Evolutionary conservation across 1,139 yeast species (phyloP), one percentile per base, ranked within the genome.

Genomic region (Blastobotrys indianensis): DNA sequence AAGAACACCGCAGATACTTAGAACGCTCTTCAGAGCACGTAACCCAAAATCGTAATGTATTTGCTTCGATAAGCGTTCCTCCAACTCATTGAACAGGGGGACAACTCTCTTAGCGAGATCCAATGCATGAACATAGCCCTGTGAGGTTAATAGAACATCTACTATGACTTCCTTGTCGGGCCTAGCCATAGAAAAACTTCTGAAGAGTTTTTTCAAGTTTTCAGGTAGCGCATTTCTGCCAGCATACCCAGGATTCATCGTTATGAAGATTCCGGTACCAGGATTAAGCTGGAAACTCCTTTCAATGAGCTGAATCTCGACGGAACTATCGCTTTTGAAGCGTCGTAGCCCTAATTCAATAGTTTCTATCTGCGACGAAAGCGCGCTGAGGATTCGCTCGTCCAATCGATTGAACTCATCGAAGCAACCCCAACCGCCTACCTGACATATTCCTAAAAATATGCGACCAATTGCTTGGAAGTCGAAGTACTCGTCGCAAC

Each of bases 341-440:
- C 33, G 32, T 12, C 46, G 51, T 44, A 60, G 47, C 1, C 63
- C 53, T 5, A 64, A 55, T 56, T 87, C 94, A 37, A 88, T 85
- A 13, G 68, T 70, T 56, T 85, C 95, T 35, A 92, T 75, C 57
- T 83, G 90, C 0, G 94, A 80, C 0, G 97, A 83, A 0, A 88
- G 83, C 0, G 97, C 92, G 65, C 96, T 86, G 43, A 92, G 67
- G 48, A 82, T 82, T 12, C 73, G 74, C 49, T 77, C 79, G 42
- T 82, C 82, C 41, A 92, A 72, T 54, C 98, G 73, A 60, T 92
- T 92, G 59, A 92, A 90, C 62, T 92, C 98, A 63, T 92, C 98
- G 66, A 92, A 92, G 62, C 97, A 90, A 3, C 92, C 95, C 96
- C 96, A 90, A 1, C 88, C 84, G 1, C 96, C 96, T 4, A 88